phyloP scores from a whole-genome alignment of 2,329 filamentous ascomycete species.

The Epichloe scottii region DNA sequence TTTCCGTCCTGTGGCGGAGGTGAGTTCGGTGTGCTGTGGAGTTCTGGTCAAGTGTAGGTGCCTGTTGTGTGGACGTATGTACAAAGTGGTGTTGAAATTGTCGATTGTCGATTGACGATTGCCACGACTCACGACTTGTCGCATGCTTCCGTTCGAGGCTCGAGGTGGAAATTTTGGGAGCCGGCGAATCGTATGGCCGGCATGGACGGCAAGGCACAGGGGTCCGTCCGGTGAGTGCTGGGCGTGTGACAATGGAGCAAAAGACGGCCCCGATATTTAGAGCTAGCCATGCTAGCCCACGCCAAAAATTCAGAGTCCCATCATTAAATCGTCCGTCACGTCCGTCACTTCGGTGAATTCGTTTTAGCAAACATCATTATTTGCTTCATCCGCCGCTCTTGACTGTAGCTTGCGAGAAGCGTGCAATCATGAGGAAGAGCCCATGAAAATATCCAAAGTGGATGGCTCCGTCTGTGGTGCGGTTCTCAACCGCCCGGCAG shows the following conservation, averaged over 20 bases:
- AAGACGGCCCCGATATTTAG: background rate
- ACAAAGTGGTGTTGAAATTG: background rate
- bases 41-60: background rate
- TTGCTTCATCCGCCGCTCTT: background rate
- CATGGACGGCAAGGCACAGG: background rate
- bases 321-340: background rate
- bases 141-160: background rate
- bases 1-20: background rate
- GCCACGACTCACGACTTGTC: background rate
- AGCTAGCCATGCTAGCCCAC: background rate
- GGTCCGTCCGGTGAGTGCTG: background rate
- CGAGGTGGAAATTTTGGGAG: slow-evolving; percentile 9
- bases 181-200: slow-evolving; percentile 14
- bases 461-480: slow-evolving; percentile 47
- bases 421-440: slow-evolving; percentile 37
- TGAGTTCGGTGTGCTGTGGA: background rate
- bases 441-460: slow-evolving; percentile 49
- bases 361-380: background rate
- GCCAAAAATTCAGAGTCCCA: slow-evolving; percentile 1
- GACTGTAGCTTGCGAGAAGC: slow-evolving; percentile 1
- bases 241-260: background rate
- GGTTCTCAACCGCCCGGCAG: slow-evolving; percentile 34
- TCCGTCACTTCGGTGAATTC: background rate
- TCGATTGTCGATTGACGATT: background rate
- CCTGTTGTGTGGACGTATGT: background rate